These are phyloP conservation scores for Wickerhamiella allomyrinae DNA, from an alignment of 805 yeast genomes.

Conservation along the genomic window DNA sequence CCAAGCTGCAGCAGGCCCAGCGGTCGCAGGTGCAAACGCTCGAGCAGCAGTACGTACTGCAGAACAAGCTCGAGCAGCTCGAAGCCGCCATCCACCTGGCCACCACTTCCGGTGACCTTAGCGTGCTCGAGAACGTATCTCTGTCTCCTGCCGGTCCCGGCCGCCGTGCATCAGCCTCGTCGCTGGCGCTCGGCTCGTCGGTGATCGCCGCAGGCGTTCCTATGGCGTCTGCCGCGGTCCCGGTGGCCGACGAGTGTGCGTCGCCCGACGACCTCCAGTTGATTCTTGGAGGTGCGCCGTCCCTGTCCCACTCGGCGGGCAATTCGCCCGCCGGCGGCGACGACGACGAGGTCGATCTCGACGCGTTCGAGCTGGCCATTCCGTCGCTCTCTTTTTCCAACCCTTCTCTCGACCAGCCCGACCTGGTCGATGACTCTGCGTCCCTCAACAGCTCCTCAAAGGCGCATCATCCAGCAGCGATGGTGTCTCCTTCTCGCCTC, in stretches of 20 bases:
- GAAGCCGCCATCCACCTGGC: slow-evolving; percentile 16
- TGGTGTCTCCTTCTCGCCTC: slow-evolving; percentile 15
- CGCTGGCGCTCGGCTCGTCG: background rate
- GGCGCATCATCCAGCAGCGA: slow-evolving; percentile 23
- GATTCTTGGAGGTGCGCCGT: slow-evolving; percentile 1
- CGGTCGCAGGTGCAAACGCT: slow-evolving; percentile 9
- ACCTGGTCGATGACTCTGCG: slow-evolving; percentile 8
- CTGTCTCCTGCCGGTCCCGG: background rate
- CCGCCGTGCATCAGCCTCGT: background rate
- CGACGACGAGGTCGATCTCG: slow-evolving; percentile 6
- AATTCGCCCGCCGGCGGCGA: slow-evolving; percentile 8
- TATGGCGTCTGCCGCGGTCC: background rate
- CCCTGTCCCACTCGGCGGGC: slow-evolving; percentile 7
- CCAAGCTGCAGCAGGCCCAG: slow-evolving; percentile 10
- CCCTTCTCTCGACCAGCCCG: background rate
- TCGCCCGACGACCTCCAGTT: slow-evolving; percentile 7
- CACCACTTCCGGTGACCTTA: slow-evolving; percentile 14
- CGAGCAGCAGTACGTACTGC: slow-evolving; percentile 7
- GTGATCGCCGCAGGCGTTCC: background rate
- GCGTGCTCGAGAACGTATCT: slow-evolving; percentile 8
- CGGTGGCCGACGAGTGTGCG: slow-evolving; percentile 5
- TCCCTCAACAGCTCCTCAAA: slow-evolving; percentile 17
- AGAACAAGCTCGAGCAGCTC: slow-evolving; percentile 14
- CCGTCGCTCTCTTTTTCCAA: background rate
- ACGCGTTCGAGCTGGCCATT: background rate